Conservation (phyloP, 805 yeast species). For the Cyberlindnera maritima region DNA sequence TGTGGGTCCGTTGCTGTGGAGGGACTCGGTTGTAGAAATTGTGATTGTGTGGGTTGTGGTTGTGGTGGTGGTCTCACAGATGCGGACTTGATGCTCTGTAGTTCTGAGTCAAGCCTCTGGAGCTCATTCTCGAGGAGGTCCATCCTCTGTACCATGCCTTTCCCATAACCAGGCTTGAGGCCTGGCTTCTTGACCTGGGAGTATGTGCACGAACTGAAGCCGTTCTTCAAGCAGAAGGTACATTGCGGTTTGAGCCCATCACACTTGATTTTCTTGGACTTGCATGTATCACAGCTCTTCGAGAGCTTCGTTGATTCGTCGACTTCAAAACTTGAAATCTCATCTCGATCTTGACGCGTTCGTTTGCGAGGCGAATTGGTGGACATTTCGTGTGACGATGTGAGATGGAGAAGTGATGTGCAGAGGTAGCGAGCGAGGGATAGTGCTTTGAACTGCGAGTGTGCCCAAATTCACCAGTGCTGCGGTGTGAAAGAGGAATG, state of each 20-base stretch:
- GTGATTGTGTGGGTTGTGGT: not conserved
- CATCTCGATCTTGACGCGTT: not conserved
- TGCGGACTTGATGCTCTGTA: not conserved
- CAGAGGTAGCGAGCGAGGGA: no score
- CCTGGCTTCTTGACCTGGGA: constrained; percentile 26
- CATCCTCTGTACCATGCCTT: constrained; percentile 20
- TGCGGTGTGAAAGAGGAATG: no score
- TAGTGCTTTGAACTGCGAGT: no score
- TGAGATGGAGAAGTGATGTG: no score
- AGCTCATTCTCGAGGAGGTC: constrained; percentile 20
- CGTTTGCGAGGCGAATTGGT: constrained; percentile 3
- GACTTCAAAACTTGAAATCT: not conserved
- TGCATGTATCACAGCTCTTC: constrained; percentile 24
- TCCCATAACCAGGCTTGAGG: constrained; percentile 25
- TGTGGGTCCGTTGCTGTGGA: not conserved
- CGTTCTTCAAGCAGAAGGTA: constrained; percentile 19
- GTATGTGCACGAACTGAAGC: constrained; percentile 13
- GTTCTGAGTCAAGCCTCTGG: constrained; percentile 9
- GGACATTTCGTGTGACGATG: not conserved
- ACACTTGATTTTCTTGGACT: constrained; percentile 25
- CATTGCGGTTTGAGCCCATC: constrained; percentile 23
- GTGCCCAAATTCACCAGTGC: no score
- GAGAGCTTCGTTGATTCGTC: constrained; percentile 15
- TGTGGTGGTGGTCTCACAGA: no score
- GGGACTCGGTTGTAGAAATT: not conserved